Evolutionary conservation across 108 stramenopile species (phyloP), one percentile per base, ranked within the genome.

Genomic region (Chaetoceros muelleri): DNA sequence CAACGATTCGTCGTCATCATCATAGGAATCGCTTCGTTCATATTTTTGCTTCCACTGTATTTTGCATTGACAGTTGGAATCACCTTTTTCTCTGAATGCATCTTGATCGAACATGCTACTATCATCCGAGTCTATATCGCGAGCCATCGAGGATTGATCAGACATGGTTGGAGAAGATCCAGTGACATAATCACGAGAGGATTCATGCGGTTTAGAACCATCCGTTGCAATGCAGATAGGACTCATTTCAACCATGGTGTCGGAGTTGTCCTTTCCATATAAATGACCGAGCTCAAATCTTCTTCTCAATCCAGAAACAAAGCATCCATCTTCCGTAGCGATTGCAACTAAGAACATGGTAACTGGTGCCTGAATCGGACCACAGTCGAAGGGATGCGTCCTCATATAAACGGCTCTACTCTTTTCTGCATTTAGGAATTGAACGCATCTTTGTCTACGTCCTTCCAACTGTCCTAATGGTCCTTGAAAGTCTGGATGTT

Each of bases 241-340:
- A 45, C 75, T 80, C 60, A 70, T 71, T 46, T 87, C 85, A 27
- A 64, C 57, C 47, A 62, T 52, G 45, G 62, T 60, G 28, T 82
- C 84, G 17, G 53, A 30, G 13, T 34, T 34, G 24, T 54, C 51
- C 0, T 71, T 44, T 34, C 84, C 84, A 64, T 81, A 73, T 58
- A 75, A 46, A 30, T 73, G 55, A 21, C 85, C 90, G n/a, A 87
- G 58, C 60, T 87, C 90, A 62, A 83, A 84, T 10, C 81, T 57
- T 18, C 65, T 55, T 20, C 61, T 63, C 24, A 83, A 64, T 28
- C 90, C 86, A 2, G 84, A 86, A 44, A 87, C 53, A 57, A 92
- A 92, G 46, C 85, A 87, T 16, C 86, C 90, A 67, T 92, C 90
- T 65, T 92, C 90, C 0, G 84, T 87, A 1, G 86, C 76, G 58